These are phyloP conservation scores for Hanseniaspora sp. DNA, from an alignment of 1,139 yeast genomes.

Conservation along the genomic window DNA sequence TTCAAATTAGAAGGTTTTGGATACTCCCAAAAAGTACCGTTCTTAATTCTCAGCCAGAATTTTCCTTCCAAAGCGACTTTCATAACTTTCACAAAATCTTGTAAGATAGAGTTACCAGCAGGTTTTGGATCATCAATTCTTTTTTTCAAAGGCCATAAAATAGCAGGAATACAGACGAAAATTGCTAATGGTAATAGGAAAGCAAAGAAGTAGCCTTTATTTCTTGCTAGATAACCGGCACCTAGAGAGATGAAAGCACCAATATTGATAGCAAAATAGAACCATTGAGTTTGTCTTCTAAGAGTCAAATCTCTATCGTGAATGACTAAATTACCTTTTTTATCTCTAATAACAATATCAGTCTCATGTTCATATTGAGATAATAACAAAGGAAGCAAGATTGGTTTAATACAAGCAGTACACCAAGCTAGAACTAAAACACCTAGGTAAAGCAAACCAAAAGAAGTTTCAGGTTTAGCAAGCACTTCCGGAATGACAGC, in stretches of 20 bases:
- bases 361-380: constrained; percentile 55
- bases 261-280: constrained; percentile 69
- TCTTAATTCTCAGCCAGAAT: constrained; percentile 33
- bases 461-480: constrained; percentile 34
- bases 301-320: constrained; percentile 61
- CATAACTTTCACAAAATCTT: constrained; percentile 36
- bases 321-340: constrained; percentile 56
- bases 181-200: constrained; percentile 47
- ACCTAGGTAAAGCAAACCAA: constrained; percentile 36
- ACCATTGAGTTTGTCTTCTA: constrained; percentile 63
- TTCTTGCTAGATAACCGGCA: constrained; percentile 59
- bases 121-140: constrained; percentile 32
- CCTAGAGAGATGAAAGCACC: constrained; percentile 73
- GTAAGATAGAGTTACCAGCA: constrained; percentile 42
- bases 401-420: constrained; percentile 74
- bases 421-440: constrained; percentile 65
- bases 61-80: constrained; percentile 34
- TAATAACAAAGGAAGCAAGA: constrained; percentile 67
- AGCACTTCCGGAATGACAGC: constrained; percentile 62
- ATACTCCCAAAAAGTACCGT: constrained; percentile 42
- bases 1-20: constrained; percentile 44
- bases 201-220: constrained; percentile 70
- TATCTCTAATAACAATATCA: constrained; percentile 46
- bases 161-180: constrained; percentile 40
- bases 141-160: constrained; percentile 34